phyloP scores from a whole-genome alignment of 2,329 filamentous ascomycete species.

The Neofusicoccum sp. region DNA sequence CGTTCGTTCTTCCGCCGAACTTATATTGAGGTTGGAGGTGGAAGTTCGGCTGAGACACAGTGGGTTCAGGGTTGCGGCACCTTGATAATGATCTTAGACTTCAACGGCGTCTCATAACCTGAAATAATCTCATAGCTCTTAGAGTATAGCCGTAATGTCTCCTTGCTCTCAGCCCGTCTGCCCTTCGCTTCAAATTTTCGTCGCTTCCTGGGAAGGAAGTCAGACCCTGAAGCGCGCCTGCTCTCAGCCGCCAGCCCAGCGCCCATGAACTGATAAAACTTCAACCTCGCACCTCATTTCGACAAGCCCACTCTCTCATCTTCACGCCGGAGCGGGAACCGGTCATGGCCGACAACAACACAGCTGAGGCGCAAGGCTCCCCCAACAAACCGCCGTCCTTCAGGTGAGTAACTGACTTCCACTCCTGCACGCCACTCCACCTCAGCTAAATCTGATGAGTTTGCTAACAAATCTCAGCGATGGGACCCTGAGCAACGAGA shows the following conservation, averaged over 20 bases:
- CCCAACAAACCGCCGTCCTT: background rate
- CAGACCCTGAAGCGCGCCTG: background rate
- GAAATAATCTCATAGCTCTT: no score
- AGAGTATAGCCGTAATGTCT: background rate
- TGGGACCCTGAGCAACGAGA: background rate
- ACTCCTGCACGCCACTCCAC: no score
- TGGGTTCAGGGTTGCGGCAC: no score
- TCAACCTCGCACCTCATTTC: background rate
- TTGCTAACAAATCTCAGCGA: background rate
- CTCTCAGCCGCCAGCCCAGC: background rate
- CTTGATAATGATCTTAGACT: no score
- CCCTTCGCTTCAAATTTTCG: no score
- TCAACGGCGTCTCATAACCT: no score
- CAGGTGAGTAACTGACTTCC: background rate
- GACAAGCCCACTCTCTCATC: background rate
- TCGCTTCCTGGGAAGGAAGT: background rate
- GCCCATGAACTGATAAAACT: background rate
- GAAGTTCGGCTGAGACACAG: no score
- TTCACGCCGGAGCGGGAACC: background rate
- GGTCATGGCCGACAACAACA: background rate
- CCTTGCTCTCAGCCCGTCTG: no score
- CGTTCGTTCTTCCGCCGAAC: no score
- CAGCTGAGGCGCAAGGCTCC: background rate
- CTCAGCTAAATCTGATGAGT: background rate
- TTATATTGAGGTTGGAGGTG: background rate